Base-by-base conservation (phyloP, 805 yeast genomes). In the Maudiozyma saulgeensis region DNA sequence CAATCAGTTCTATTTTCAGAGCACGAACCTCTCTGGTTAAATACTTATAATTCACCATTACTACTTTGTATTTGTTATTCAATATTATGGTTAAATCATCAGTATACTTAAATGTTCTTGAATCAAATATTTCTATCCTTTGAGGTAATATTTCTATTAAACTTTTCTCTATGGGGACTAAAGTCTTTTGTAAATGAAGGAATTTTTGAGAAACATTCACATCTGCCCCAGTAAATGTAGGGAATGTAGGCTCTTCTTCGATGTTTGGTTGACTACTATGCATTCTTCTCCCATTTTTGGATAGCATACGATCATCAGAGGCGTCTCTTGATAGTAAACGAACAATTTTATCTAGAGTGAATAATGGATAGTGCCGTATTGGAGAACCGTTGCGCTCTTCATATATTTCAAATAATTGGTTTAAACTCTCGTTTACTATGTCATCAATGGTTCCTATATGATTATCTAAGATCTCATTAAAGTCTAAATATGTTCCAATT, bases 121-220 rank as follows among this genome's bases (percentile, higher is more conserved):
- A 47, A 56, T 67, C 60, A 69, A 81, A 61, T 58, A 75, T 53
- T 61, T 79, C 53, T 68, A 71, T 55, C 45, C 80, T 68, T 19
- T 67, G 57, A 0, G 84, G 84, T 1, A 82, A 68, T 48, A 79
- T 73, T 39, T 72, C 71, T 8, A 76, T 56, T 2, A 85, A 70
- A 49, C 73, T 69, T 6, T 77, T 80, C 41, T 71, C 73, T 18
- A 81, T 68, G 0, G 86, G 85, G 4, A 67, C 68, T 4, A 79
- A 61, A 35, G 68, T 64, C 16, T 68, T 64, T 42, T 71, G 73
- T 41, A 81, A 59, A 5, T 61, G 58, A 13, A 70, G 51, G 55
- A 72, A 81, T 44, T 71, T 70, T 9, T 67, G 62, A 57, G 74
- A 73, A 11, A 78, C 48, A 19, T 58, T 60, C 44, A 61, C 67